Percentiles rank a stretch among this genome's conserved stretches.
phyloP scores from a whole-genome alignment of 164 flowering plant species.

The Liriodendron chinense region DNA sequence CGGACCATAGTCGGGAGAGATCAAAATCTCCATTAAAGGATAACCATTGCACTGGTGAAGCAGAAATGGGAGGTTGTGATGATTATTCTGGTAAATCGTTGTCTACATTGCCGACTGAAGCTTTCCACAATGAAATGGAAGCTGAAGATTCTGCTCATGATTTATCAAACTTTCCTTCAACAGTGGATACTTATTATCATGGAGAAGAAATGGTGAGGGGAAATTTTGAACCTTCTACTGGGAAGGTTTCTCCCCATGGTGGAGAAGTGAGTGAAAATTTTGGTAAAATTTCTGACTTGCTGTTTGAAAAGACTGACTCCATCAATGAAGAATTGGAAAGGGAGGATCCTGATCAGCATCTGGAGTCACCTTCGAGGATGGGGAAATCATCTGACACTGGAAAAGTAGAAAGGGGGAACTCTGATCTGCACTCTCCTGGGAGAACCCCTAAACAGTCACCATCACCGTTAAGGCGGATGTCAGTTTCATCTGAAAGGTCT shows the following conservation, averaged over 20 bases:
- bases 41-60: constrained; percentile 1
- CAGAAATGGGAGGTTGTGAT: not conserved
- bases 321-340: constrained; percentile 4
- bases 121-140: constrained; percentile 8
- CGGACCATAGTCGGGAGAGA: constrained; percentile 9
- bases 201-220: not conserved
- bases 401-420: constrained; percentile 9
- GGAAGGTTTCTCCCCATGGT: not conserved
- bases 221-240: not conserved
- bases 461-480: constrained; percentile 15
- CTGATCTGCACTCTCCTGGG: constrained; percentile 7
- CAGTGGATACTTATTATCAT: not conserved
- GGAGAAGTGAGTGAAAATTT: not conserved
- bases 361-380: not conserved
- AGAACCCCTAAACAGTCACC: constrained; percentile 10
- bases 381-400: constrained; percentile 1
- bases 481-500: constrained; percentile 19
- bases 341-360: constrained; percentile 3
- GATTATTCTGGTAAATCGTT: not conserved
- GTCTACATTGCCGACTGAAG: constrained; percentile 5
- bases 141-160: constrained; percentile 4
- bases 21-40: constrained; percentile 5
- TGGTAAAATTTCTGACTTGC: not conserved
- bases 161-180: not conserved
- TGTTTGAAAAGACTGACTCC: not conserved